Evolutionary conservation across 371 early-diverging fungal species (phyloP).

Genomic region (Paraphysoderma sedebokerense): DNA sequence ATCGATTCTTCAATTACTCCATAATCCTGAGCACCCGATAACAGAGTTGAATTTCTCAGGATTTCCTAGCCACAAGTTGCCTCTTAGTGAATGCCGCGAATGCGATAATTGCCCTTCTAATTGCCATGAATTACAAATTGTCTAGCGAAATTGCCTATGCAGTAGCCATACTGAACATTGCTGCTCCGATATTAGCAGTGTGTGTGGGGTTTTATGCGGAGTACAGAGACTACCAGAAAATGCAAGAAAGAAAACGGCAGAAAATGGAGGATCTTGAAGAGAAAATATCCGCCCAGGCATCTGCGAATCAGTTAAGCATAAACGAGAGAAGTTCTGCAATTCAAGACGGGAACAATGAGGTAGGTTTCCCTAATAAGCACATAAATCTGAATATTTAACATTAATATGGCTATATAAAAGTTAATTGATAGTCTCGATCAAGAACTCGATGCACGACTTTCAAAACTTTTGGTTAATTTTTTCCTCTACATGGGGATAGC

Average conservation of each 20-base stretch:
- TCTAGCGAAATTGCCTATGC: neutral
- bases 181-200: neutral
- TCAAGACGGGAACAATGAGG: no score
- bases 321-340: no score
- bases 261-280: no score
- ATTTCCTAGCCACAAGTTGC: neutral
- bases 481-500: neutral
- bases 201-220: neutral
- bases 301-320: no score
- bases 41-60: neutral
- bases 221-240: neutral
- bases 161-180: neutral
- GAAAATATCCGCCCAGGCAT: no score
- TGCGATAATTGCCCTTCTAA: neutral
- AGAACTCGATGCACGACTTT: neutral
- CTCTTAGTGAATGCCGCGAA: slow-evolving; percentile 1
- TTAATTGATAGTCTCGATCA: slow-evolving; percentile 1
- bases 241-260: neutral
- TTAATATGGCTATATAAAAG: no score
- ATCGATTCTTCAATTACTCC: no score
- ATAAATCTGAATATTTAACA: no score
- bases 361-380: no score
- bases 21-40: neutral
- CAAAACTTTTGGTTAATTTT: neutral
- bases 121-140: neutral